These are phyloP conservation scores for Wallacemonas rigidus DNA, from an alignment of 208 protist genomes.

Conservation along the genomic window DNA sequence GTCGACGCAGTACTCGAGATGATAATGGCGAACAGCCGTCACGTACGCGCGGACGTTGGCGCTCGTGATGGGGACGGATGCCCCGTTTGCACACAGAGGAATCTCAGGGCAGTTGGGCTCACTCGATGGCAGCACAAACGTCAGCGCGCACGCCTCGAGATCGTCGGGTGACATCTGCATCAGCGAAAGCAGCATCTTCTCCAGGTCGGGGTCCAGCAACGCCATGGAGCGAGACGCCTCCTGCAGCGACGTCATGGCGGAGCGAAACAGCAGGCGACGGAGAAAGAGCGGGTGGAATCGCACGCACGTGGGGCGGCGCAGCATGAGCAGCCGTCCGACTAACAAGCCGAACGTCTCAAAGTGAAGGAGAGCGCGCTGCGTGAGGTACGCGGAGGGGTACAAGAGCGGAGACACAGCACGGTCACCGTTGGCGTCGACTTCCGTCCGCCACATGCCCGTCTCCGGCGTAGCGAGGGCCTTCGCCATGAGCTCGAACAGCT, in stretches of 20 bases:
- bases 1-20: conserved; percentile 33
- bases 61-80: conserved; percentile 22
- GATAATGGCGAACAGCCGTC: conserved; percentile 36
- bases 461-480: conserved; percentile 37
- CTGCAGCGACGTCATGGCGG: not conserved
- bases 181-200: conserved; percentile 38
- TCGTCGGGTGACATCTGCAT: conserved; percentile 31
- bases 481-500: conserved; percentile 75
- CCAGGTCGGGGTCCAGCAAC: conserved; percentile 52
- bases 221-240: conserved; percentile 29
- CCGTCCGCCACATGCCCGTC: conserved; percentile 56
- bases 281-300: conserved; percentile 66
- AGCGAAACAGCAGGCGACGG: conserved; percentile 32
- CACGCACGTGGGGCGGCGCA: conserved; percentile 48
- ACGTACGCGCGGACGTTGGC: conserved; percentile 60
- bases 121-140: conserved; percentile 52
- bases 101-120: conserved; percentile 25
- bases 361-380: conserved; percentile 42
- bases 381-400: conserved; percentile 25
- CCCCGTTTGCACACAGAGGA: conserved; percentile 29
- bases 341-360: conserved; percentile 75
- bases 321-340: conserved; percentile 60
- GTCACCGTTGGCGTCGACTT: conserved; percentile 28
- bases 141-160: conserved; percentile 50
- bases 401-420: conserved; percentile 11